Evolutionary conservation across 1,284 basidiomycete species (phyloP).

Genomic region (Sanghuangporus baumii): DNA sequence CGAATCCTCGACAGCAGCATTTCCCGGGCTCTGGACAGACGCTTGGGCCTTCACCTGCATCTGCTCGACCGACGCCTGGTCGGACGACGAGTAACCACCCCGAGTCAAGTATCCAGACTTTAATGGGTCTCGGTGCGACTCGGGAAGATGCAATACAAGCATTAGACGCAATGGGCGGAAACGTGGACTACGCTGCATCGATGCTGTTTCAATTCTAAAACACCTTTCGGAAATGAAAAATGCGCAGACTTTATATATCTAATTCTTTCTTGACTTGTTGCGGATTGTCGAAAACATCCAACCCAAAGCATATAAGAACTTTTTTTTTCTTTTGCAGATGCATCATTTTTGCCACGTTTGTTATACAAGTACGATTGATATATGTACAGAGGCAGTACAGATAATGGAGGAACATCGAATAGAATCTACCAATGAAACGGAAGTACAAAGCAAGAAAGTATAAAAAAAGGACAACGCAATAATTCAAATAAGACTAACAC

Average conservation of each 20-base stretch:
- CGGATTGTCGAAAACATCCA: neutral
- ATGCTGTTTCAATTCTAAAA: slow-evolving; percentile 58
- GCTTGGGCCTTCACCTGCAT: slow-evolving; percentile 36
- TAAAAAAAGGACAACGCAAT: slow-evolving; percentile 8
- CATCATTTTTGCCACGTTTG: neutral
- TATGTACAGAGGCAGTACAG: neutral
- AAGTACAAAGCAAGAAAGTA: slow-evolving; percentile 12
- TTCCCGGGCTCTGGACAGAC: slow-evolving; percentile 65
- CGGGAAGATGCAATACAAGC: slow-evolving; percentile 72
- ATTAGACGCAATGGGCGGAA: slow-evolving; percentile 77
- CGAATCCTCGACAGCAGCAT: slow-evolving; percentile 3
- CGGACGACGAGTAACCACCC: slow-evolving; percentile 31
- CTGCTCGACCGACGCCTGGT: slow-evolving; percentile 21
- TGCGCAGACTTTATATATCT: neutral
- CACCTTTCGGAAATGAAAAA: neutral
- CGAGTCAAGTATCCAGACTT: slow-evolving; percentile 45
- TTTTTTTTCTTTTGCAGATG: neutral
- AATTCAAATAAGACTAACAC: slow-evolving; percentile 70
- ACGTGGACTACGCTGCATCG: slow-evolving; percentile 85
- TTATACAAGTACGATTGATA: slow-evolving; percentile 11
- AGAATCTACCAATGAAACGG: neutral
- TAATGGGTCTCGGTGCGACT: slow-evolving; percentile 74
- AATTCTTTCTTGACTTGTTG: neutral
- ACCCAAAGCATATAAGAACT: neutral
- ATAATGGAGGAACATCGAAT: slow-evolving; percentile 10